Evolutionary conservation across 768 basidiomycete species (phyloP).

Genomic region (Cystobasidium ongulense): DNA sequence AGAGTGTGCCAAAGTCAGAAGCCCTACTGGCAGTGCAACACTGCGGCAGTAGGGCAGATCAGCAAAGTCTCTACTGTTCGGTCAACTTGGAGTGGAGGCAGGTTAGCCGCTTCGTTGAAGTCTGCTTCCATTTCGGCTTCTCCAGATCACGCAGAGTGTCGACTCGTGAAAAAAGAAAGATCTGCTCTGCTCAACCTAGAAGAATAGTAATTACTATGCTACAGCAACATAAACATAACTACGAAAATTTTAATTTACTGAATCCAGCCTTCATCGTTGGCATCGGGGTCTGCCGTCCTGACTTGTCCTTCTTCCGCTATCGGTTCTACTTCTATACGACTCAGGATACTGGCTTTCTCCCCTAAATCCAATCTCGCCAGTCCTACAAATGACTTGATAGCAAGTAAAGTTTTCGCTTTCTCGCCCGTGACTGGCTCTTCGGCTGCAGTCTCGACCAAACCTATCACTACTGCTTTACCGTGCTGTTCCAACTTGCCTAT

Average conservation of each 20-base stretch:
- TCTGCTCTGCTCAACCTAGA: too few species aligned
- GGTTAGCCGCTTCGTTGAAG: background rate
- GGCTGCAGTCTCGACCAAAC: background rate
- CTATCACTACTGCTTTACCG: background rate
- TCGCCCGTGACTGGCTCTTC: slow-evolving; percentile 10
- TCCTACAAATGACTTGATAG: background rate
- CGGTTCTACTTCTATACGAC: background rate
- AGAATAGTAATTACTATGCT: background rate
- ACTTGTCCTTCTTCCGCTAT: background rate
- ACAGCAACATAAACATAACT: too few species aligned
- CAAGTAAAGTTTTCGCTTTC: background rate
- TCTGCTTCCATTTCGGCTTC: background rate
- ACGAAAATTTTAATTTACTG: background rate
- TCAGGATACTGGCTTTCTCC: background rate
- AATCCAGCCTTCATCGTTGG: slow-evolving; percentile 9
- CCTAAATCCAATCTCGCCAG: background rate
- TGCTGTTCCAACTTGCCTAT: background rate
- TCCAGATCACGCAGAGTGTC: background rate
- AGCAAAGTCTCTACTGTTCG: too few species aligned
- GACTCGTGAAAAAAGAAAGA: too few species aligned
- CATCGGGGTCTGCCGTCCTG: background rate
- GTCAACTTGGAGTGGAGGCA: background rate
- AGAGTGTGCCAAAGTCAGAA: background rate
- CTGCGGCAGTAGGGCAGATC: background rate
- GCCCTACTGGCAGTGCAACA: background rate